Conservation (phyloP, 345 rosid genomes). For the Aquilaria yunnanensis region DNA sequence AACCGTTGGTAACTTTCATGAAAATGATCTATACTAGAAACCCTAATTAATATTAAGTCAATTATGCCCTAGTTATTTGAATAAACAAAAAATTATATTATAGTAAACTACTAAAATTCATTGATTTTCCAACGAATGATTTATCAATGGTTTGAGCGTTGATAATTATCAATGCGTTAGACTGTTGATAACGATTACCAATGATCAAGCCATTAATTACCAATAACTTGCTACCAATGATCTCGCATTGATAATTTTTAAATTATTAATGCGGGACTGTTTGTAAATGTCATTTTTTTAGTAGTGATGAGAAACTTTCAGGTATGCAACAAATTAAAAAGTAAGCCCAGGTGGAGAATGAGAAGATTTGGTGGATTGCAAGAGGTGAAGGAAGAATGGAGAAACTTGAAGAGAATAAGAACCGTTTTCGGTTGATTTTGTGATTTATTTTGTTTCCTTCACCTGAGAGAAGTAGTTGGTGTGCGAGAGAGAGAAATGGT, state of each 20-base stretch:
- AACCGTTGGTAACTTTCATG: constrained; percentile 17
- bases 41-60: neutral
- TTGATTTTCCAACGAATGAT: too few species aligned
- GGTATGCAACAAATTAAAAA: constrained; percentile 2
- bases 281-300: too few species aligned
- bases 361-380: neutral
- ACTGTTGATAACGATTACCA: too few species aligned
- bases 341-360: constrained; percentile 5
- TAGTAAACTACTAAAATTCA: too few species aligned
- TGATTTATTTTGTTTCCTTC: too few species aligned
- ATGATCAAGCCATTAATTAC: too few species aligned
- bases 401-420: constrained; percentile 64
- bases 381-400: constrained; percentile 33
- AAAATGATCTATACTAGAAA: constrained; percentile 11
- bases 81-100: neutral
- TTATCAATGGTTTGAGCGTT: too few species aligned
- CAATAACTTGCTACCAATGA: too few species aligned
- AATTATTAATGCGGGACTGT: neutral
- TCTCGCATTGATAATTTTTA: too few species aligned
- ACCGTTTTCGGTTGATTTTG: neutral
- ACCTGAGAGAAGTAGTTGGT: too few species aligned
- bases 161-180: too few species aligned
- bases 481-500: too few species aligned
- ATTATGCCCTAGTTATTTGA: neutral
- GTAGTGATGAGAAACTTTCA: constrained; percentile 5